Evolutionary conservation across 352 stramenopile genomes (phyloP), one percentile per base, ranked within the genome.

Genomic region (Globisporangium uncinulatum): DNA sequence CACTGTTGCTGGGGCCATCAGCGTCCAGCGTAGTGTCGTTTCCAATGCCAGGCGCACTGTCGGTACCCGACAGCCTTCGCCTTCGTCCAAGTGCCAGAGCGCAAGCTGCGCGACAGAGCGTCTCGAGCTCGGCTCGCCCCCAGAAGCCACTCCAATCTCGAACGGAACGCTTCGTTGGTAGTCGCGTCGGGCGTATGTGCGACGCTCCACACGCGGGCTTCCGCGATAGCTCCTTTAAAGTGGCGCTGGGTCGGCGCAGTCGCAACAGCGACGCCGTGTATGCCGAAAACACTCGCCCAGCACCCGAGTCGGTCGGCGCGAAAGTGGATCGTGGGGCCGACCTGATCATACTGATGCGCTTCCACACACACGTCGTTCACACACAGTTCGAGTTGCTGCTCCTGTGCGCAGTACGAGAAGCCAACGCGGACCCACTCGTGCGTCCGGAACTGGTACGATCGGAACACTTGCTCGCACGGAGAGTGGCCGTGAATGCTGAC

Each of bases 61-160:
- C 80, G 29, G 79, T 80, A 42, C 65, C 75, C 56, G 66, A 83
- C 13, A 88, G 75, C 77, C 81, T 70, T 91, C 81, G 9, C 80
- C 82, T 77, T 94, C 83, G 9, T 79, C 75, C 21, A 89, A 54
- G 66, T 89, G 83, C 83, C 83, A 94, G 9, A 92, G 48, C 15
- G 71, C 77, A 24, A 89, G 63, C 39, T 79, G 45, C 29, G 65
- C 19, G 32, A 8, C 48, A 65, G 21, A 15, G 47, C 46, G 62
- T 34, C 59, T 68, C 7, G 53, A 39, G 19, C 14, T 2, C 2
- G 58, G 44, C 24, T 36, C 29, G n/a, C 11, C 0, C n/a, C 8
- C 19, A 3, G 2, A 15, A 17, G 29, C 14, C 39, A 9, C 36
- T 6, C 6, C 2, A 9, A 19, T 46, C 20, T 71, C 63, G n/a